Evolutionary conservation across 371 early-diverging fungal species (phyloP).

Genomic region (Mucor sp.): DNA sequence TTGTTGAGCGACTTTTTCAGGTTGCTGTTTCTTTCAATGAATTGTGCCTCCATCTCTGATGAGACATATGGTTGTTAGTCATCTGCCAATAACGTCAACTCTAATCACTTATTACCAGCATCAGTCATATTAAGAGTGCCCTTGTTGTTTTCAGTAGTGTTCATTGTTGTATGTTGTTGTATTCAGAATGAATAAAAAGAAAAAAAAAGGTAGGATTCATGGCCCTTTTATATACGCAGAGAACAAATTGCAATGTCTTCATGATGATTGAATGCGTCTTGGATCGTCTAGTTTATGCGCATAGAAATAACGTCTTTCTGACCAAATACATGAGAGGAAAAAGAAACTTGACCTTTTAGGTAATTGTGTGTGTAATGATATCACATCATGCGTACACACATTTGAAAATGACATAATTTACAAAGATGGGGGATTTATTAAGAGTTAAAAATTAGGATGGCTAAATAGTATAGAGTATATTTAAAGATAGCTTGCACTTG

Average conservation of each 20-base stretch:
- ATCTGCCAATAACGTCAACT: background rate
- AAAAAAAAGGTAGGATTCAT: background rate
- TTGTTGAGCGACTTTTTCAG: slow-evolving; percentile 1
- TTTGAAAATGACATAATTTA: background rate
- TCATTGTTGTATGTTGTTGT: background rate
- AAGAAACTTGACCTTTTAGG: slow-evolving; percentile 6
- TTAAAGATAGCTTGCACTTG: slow-evolving; percentile 9
- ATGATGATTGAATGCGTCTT: background rate
- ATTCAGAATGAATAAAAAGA: background rate
- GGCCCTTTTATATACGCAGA: background rate
- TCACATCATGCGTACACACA: background rate
- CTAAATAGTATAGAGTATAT: background rate
- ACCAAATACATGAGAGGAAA: background rate
- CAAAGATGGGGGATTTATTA: background rate
- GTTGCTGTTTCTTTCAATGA: slow-evolving; percentile 18
- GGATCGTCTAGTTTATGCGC: background rate
- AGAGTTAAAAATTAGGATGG: background rate
- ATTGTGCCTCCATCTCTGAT: slow-evolving; percentile 23
- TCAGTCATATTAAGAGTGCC: slow-evolving; percentile 1
- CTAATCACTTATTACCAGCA: background rate
- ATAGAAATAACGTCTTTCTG: background rate
- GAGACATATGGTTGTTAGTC: background rate
- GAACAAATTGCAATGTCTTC: background rate
- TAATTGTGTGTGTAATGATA: background rate
- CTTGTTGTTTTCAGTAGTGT: background rate